These are phyloP conservation scores for Boletus fagicola DNA, from an alignment of 768 basidiomycete genomes.

Conservation along the genomic window DNA sequence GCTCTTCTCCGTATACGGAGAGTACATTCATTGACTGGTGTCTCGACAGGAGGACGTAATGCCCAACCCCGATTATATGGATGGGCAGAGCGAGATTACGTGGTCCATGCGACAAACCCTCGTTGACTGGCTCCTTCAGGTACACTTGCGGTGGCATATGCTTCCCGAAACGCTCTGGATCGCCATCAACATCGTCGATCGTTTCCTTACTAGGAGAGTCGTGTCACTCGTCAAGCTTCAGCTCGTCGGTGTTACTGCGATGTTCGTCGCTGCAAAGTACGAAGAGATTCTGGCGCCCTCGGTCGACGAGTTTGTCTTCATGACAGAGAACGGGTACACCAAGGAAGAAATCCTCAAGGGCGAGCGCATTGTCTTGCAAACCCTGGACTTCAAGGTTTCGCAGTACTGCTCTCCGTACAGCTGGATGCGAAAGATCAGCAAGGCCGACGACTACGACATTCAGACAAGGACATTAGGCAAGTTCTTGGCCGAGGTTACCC, in stretches of 20 bases:
- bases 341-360: slow-evolving; percentile 98
- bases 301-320: slow-evolving; percentile 97
- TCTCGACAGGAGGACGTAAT: slow-evolving; percentile 69
- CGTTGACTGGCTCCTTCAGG: slow-evolving; percentile 97
- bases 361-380: slow-evolving; percentile 93
- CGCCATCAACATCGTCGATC: slow-evolving; percentile 93
- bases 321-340: slow-evolving; percentile 93
- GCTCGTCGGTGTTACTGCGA: slow-evolving; percentile 96
- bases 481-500: slow-evolving; percentile 94
- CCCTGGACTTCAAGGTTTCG: slow-evolving; percentile 92
- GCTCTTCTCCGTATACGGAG: slow-evolving; percentile 20
- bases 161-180: slow-evolving; percentile 99
- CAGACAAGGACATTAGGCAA: slow-evolving; percentile 97
- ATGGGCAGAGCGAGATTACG: slow-evolving; percentile 84
- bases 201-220: slow-evolving; percentile 84
- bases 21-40: slow-evolving; percentile 20
- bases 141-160: slow-evolving; percentile 98
- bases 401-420: slow-evolving; percentile 99
- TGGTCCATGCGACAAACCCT: slow-evolving; percentile 96
- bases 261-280: slow-evolving; percentile 99
- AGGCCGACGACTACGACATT: slow-evolving; percentile 97
- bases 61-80: slow-evolving; percentile 94
- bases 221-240: slow-evolving; percentile 90
- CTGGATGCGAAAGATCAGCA: slow-evolving; percentile 98
- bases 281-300: slow-evolving; percentile 98